A percentile compares a stretch with the other conserved stretches of the same genome.
phyloP scores from a whole-genome alignment of 169 alveolate genomes.

The Eimeria praecox region DNA sequence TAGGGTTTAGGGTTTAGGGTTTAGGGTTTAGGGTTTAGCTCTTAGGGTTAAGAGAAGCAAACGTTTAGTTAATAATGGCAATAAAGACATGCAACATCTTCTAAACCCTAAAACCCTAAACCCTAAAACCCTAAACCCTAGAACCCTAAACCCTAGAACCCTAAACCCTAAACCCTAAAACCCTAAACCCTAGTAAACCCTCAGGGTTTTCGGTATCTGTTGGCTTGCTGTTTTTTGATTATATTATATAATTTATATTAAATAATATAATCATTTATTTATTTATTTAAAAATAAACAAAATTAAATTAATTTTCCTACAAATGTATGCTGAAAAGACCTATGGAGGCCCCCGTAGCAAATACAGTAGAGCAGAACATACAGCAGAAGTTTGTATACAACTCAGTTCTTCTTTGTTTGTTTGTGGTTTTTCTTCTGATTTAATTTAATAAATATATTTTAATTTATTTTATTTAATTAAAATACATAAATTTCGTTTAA shows the following conservation, averaged over 20 bases:
- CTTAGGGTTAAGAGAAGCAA: background rate
- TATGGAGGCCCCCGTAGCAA: too few species aligned
- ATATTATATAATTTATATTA: too few species aligned
- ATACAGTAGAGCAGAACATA: too few species aligned
- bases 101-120: conserved; percentile 20
- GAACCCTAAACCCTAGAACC: background rate
- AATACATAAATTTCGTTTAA: too few species aligned
- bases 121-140: conserved; percentile 17
- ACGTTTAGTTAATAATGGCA: background rate
- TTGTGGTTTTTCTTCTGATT: too few species aligned
- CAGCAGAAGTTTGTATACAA: too few species aligned
- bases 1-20: background rate
- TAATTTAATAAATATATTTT: background rate
- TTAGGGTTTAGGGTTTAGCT: conserved; percentile 22
- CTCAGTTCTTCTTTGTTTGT: too few species aligned
- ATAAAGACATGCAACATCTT: background rate
- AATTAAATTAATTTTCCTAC: background rate
- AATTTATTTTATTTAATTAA: too few species aligned
- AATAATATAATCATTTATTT: too few species aligned
- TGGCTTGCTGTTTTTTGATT: too few species aligned
- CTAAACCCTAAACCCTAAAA: conserved; percentile 15
- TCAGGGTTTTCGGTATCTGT: too few species aligned
- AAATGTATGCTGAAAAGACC: too few species aligned
- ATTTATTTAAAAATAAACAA: background rate
- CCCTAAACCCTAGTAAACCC: background rate